Evolutionary conservation across 2,329 filamentous ascomycete genomes (phyloP).

Genomic region (Tympanopsis confertula): DNA sequence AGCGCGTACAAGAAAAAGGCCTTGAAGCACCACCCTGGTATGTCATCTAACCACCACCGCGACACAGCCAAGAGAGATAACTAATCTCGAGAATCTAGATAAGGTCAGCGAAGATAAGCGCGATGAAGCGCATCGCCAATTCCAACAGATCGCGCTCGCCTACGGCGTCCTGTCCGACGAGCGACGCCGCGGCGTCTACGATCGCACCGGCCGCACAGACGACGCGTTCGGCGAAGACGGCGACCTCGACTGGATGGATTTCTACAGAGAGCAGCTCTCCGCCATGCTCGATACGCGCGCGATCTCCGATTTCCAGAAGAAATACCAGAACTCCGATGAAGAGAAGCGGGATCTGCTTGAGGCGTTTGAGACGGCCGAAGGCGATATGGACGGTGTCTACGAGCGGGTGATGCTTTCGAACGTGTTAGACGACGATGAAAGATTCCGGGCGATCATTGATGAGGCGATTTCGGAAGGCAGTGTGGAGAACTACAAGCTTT

Average conservation of each 20-base stretch:
- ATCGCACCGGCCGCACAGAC: conserved; percentile 50
- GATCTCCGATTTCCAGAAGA: conserved; percentile 41
- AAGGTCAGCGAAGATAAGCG: conserved; percentile 40
- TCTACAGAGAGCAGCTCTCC: conserved; percentile 49
- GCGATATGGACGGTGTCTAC: conserved; percentile 45
- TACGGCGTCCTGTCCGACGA: conserved; percentile 55
- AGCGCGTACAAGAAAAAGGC: neutral
- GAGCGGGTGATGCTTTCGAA: conserved; percentile 52
- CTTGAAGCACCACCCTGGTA: conserved; percentile 1
- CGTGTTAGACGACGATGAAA: conserved; percentile 48
- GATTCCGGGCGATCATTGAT: conserved; percentile 48
- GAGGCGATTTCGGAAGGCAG: conserved; percentile 42
- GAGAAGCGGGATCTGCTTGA: conserved; percentile 42
- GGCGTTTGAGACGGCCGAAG: conserved; percentile 40
- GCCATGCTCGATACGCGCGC: conserved; percentile 40
- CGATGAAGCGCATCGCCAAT: conserved; percentile 44
- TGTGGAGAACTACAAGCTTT: conserved; percentile 39
- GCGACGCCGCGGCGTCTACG: conserved; percentile 47
- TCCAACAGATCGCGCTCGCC: conserved; percentile 57
- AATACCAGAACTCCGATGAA: conserved; percentile 43
- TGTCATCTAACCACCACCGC: neutral
- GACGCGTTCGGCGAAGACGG: conserved; percentile 43
- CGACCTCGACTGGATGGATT: conserved; percentile 53
- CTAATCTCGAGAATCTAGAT: conserved; percentile 32
- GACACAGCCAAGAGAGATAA: neutral